Percentiles rank a stretch among this genome's conserved stretches.
Evolutionary conservation across 1,139 yeast species (phyloP).

Genomic region (Tardiomyces depauwii): DNA sequence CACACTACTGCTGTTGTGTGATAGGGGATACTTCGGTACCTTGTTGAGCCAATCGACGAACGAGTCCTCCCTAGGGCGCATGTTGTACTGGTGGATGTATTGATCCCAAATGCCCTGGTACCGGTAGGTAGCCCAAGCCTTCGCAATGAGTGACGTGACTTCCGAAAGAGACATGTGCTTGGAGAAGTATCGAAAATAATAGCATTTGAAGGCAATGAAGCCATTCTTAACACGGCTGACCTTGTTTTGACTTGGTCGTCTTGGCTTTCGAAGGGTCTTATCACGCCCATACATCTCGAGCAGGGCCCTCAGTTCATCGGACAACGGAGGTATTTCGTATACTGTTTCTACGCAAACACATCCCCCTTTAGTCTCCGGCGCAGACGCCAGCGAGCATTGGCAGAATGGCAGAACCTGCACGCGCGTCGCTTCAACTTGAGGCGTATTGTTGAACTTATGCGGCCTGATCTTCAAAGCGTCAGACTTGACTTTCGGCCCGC

Average conservation of each 20-base stretch:
- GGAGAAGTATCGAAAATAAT: slow-evolving; percentile 1
- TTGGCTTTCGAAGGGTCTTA: no score
- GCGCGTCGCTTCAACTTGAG: no score
- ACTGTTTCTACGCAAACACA: neutral
- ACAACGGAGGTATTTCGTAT: neutral
- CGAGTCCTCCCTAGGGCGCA: slow-evolving; percentile 1
- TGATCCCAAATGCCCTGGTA: slow-evolving; percentile 7
- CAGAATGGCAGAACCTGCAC: neutral
- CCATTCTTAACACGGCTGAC: slow-evolving; percentile 2
- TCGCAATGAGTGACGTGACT: slow-evolving; percentile 3
- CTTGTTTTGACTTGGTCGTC: no score
- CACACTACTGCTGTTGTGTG: no score
- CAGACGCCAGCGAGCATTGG: neutral
- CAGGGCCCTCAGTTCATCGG: neutral
- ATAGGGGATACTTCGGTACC: slow-evolving; percentile 2
- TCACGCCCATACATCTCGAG: neutral
- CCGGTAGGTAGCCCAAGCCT: slow-evolving; percentile 6
- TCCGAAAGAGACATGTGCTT: slow-evolving; percentile 1
- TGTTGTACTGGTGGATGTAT: slow-evolving; percentile 5
- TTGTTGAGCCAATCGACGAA: slow-evolving; percentile 7
- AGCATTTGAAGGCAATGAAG: slow-evolving; percentile 7
- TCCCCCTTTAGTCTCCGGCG: neutral
- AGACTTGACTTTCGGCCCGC: no score
- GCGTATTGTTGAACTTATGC: no score
- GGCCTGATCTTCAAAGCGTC: no score